Evolutionary conservation across 306 rosid species (phyloP).

Genomic region (Dalbergia cochinchinensis): DNA sequence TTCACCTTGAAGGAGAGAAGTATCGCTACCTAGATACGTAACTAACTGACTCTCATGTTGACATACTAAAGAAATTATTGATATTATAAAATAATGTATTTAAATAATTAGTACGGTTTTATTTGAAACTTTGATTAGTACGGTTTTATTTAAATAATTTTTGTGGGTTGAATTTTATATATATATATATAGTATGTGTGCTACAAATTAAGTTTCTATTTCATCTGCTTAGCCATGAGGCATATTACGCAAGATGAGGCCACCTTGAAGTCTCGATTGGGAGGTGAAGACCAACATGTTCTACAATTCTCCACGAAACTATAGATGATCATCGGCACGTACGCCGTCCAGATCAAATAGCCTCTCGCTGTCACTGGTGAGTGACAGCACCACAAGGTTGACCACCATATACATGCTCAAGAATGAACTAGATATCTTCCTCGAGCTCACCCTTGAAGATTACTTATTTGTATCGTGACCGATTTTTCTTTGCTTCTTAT

Average conservation of each 20-base stretch:
- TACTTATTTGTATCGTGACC: no score
- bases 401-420: no score
- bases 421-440: no score
- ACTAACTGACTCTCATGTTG: neutral
- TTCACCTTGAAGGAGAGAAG: neutral
- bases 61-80: neutral
- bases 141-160: no score
- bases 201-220: neutral
- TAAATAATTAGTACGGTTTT: neutral
- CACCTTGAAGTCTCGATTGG: no score
- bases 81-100: neutral
- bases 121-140: no score
- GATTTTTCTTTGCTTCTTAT: no score
- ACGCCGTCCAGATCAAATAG: neutral
- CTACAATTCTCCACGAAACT: no score
- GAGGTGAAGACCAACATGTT: neutral
- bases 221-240: neutral
- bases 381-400: no score
- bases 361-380: neutral
- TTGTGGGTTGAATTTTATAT: neutral
- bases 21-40: neutral
- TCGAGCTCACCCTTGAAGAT: no score
- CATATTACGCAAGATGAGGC: no score
- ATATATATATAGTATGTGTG: neutral
- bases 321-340: no score